Base-by-base conservation (phyloP, 179 eudicot genomes). In the Drosera spatulata region DNA sequence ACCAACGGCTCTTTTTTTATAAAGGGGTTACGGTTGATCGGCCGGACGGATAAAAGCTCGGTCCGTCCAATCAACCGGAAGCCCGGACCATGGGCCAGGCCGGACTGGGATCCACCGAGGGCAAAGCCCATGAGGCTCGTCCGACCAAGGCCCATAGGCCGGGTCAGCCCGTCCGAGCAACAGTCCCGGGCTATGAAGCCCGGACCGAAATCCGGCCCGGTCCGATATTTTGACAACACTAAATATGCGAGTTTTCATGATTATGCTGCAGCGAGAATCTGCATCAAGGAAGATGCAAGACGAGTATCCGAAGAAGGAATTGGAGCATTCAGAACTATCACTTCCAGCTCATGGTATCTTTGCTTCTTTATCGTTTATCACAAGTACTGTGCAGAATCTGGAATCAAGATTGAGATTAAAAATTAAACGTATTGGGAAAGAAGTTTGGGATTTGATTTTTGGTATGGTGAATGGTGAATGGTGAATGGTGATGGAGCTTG, bases 221-320 rank as follows among this genome's bases (percentile, higher is more conserved):
- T n/a, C n/a, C n/a, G n/a, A n/a, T n/a, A n/a, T n/a, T n/a, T n/a
- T n/a, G n/a, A n/a, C n/a, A n/a, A n/a, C n/a, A n/a, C n/a, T n/a
- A 22, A 22, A 22, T 22, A 22, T 22, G 33, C 33, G 1, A 22
- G 1, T 39, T 60, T 51, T 4, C 53, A 39, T 50, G 41, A 54
- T 56, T 41, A 33, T 33, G 41, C 39, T 56, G 65, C 67, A 93
- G 99, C 86, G 99, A 65, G 97, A 93, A 77, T 70, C 82, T 62
- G 99, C 91, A 41, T n/a, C 77, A 63, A 85, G 76, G 68, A 93
- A 77, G 81, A 89, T 89, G 65, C 67, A 66, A 13, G 82, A 59
- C 53, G 84, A 76, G 56, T 69, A 73, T 48, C 76, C 72, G 12
- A 72, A 44, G 55, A 66, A 66, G 60, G 75, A 72, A 40, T 70